phyloP scores from a whole-genome alignment of 306 rosid genomes.

The Sindora glabra region DNA sequence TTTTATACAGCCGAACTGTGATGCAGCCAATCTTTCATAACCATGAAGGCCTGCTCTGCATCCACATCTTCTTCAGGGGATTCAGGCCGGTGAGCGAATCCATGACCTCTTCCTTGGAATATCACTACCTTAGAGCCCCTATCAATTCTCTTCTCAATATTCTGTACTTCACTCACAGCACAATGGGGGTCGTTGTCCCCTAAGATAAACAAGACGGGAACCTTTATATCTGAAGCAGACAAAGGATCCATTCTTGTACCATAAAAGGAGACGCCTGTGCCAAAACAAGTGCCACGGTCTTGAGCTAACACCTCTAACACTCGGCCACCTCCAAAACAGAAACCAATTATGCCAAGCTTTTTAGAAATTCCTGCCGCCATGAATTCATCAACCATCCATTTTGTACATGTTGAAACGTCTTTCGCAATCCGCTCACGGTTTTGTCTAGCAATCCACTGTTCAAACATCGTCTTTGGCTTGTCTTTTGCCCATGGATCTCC shows the following conservation, averaged over 20 bases:
- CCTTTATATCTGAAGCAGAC: slow-evolving; percentile 36
- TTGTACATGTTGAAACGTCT: slow-evolving; percentile 44
- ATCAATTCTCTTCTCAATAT: slow-evolving; percentile 32
- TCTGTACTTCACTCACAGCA: slow-evolving; percentile 26
- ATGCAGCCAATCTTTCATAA: slow-evolving; percentile 61
- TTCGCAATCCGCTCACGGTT: slow-evolving; percentile 40
- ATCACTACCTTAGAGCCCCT: slow-evolving; percentile 37
- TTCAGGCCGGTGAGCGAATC: slow-evolving; percentile 70
- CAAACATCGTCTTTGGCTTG: slow-evolving; percentile 24
- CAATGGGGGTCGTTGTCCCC: slow-evolving; percentile 75
- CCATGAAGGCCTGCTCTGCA: slow-evolving; percentile 66
- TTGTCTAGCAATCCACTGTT: slow-evolving; percentile 46
- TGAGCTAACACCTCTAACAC: slow-evolving; percentile 56
- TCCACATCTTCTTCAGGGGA: slow-evolving; percentile 73
- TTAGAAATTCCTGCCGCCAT: slow-evolving; percentile 55
- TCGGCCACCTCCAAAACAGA: slow-evolving; percentile 69
- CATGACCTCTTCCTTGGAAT: slow-evolving; percentile 70
- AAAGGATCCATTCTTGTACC: slow-evolving; percentile 45
- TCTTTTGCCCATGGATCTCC: slow-evolving; percentile 64
- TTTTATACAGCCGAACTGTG: slow-evolving; percentile 33
- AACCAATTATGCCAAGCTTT: slow-evolving; percentile 66
- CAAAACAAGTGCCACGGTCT: slow-evolving; percentile 48
- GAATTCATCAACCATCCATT: slow-evolving; percentile 78
- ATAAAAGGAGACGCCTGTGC: slow-evolving; percentile 58
- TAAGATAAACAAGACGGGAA: slow-evolving; percentile 53